Conservation (phyloP, 768 basidiomycete species). For the Mycena floridula region DNA sequence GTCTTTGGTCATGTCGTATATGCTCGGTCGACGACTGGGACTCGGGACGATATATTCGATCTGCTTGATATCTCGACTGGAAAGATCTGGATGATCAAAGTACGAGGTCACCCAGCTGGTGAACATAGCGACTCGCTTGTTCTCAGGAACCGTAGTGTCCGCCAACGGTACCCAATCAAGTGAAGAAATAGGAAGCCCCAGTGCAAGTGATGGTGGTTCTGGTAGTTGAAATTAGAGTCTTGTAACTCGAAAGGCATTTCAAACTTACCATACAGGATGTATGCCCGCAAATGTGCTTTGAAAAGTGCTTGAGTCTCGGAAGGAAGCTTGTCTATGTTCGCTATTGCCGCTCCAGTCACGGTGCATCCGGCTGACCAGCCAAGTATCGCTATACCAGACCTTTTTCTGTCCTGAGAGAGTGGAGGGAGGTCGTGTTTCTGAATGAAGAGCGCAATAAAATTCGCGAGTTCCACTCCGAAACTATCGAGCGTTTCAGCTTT, state of each 20-base stretch:
- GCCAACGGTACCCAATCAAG: neutral
- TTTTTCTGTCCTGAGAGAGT: neutral
- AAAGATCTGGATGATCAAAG: neutral
- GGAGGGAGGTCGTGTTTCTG: neutral
- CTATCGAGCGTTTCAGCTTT: neutral
- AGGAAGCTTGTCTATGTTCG: neutral
- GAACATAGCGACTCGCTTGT: neutral
- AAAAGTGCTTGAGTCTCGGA: neutral
- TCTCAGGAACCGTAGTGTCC: neutral
- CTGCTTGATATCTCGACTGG: neutral
- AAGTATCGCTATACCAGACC: neutral
- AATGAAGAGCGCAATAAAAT: neutral
- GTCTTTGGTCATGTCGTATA: neutral
- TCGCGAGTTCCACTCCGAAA: neutral
- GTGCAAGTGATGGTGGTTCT: neutral
- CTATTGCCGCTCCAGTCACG: neutral
- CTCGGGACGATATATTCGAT: neutral
- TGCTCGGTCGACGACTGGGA: neutral
- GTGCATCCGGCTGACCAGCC: neutral
- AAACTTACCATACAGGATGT: neutral
- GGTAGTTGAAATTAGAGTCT: neutral
- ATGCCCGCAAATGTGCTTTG: neutral
- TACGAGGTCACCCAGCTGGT: neutral
- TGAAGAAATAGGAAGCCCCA: neutral
- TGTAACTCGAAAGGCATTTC: neutral